phyloP scores from a whole-genome alignment of 2,329 filamentous ascomycete species.

The Akanthomyces muscarius region DNA sequence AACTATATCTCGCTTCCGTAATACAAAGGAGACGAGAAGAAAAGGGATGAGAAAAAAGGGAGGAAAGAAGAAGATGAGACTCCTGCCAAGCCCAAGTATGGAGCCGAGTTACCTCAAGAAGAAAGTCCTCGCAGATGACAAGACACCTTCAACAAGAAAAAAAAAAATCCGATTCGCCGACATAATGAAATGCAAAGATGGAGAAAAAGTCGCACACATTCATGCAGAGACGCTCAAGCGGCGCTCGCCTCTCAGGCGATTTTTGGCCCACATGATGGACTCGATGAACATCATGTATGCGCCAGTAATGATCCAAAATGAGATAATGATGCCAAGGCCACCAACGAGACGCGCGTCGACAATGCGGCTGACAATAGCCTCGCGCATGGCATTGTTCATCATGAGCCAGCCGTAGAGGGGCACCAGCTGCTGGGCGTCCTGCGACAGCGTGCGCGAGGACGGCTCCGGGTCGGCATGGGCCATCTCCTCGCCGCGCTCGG shows the following conservation, averaged over 20 bases:
- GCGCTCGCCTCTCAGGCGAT: slow-evolving; percentile 30
- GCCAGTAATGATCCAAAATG: slow-evolving; percentile 47
- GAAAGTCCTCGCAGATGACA: neutral
- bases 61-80: neutral
- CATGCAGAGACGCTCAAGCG: slow-evolving; percentile 19
- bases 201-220: neutral
- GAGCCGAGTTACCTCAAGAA: neutral
- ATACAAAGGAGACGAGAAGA: neutral
- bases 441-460: slow-evolving; percentile 18
- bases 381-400: slow-evolving; percentile 38
- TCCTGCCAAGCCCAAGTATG: neutral
- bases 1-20: neutral
- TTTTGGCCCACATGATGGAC: slow-evolving; percentile 37
- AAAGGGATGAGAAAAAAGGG: neutral
- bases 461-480: slow-evolving; percentile 17
- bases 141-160: neutral
- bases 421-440: slow-evolving; percentile 30
- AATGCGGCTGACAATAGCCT: slow-evolving; percentile 32
- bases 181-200: neutral
- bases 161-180: neutral
- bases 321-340: slow-evolving; percentile 43
- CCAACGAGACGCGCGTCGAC: slow-evolving; percentile 43
- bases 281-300: slow-evolving; percentile 48
- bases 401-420: slow-evolving; percentile 43
- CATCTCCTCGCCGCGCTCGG: slow-evolving; percentile 39